Evolutionary conservation across 257 asterid genomes (phyloP), one percentile per base, ranked within the genome.

Genomic region (Cynanchum wilfordii): DNA sequence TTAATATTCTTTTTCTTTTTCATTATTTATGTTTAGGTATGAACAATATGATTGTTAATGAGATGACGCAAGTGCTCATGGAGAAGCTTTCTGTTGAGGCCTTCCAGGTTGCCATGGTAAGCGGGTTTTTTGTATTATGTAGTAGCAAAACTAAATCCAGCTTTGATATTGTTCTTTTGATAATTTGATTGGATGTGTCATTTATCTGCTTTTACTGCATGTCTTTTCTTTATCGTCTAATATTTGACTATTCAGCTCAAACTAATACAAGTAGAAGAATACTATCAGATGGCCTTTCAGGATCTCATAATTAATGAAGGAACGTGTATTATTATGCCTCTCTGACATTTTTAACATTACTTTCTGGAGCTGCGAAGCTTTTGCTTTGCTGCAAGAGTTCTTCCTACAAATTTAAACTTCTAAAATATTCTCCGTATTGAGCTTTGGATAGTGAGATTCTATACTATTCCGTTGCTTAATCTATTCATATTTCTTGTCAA

Each of bases 1-100:
- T 70, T 38, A 0, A 52, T 15, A 27, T 78, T 70, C 16, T 62
- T 12, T 44, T 67, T 20, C 55, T 56, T 4, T 29, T 27, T 0
- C 33, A 69, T 33, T 64, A 54, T 75, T 20, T 49, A 9, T 51
- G 58, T 3, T 20, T 38, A 92, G 96, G 86, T 82, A 22, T 86
- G 67, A 78, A 60, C 75, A 85, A 92, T 81, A 78, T 80, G 84
- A 51, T 86, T 56, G 92, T 92, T 29, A 86, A 89, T 71, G 95
- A 89, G 75, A 76, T 66, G 83, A 75, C 95, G 12, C 91, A 84
- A 75, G 73, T 24, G 11, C 91, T 93, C 19, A 89, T 93, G 97
- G 98, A 94, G 82, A 87, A 88, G 84, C 96, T 91, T 69, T 87
- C 92, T 0, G 82, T 87, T 22, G 97, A 91, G 85, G 99, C 97